These are phyloP conservation scores for Mycena vitilis DNA, from an alignment of 768 basidiomycete genomes.

Conservation along the genomic window DNA sequence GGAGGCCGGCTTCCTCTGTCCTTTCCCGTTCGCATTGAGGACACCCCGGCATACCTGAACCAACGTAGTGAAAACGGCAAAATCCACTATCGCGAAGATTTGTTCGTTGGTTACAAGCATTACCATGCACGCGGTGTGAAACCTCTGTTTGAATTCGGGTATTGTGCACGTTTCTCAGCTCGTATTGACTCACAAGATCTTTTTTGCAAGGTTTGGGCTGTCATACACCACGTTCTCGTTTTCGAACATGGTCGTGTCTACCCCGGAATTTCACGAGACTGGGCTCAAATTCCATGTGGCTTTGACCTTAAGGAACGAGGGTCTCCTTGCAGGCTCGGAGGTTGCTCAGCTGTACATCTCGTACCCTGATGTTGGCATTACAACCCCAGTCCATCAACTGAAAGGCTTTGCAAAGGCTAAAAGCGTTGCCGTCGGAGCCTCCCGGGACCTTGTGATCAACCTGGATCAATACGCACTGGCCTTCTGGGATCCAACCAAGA, in stretches of 20 bases:
- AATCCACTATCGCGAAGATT: slow-evolving; percentile 62
- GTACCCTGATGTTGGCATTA: slow-evolving; percentile 60
- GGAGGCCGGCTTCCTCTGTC: slow-evolving; percentile 69
- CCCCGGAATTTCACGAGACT: slow-evolving; percentile 39
- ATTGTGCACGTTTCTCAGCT: slow-evolving; percentile 35
- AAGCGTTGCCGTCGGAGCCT: slow-evolving; percentile 61
- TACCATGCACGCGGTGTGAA: slow-evolving; percentile 65
- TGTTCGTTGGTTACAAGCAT: slow-evolving; percentile 79
- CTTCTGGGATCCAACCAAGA: slow-evolving; percentile 63
- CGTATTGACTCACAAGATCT: slow-evolving; percentile 14
- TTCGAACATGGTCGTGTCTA: slow-evolving; percentile 56
- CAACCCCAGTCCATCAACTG: slow-evolving; percentile 70
- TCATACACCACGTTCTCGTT: slow-evolving; percentile 81
- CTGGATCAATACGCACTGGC: slow-evolving; percentile 80
- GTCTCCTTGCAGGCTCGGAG: slow-evolving; percentile 64
- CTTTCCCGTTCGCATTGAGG: slow-evolving; percentile 68
- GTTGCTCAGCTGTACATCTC: slow-evolving; percentile 76
- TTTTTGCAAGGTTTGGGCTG: slow-evolving; percentile 67
- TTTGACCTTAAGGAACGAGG: slow-evolving; percentile 67
- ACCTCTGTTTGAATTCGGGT: slow-evolving; percentile 79
- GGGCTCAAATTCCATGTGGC: slow-evolving; percentile 52
- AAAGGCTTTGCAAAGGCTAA: slow-evolving; percentile 73
- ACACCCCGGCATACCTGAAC: slow-evolving; percentile 72
- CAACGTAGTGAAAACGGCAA: slow-evolving; percentile 68
- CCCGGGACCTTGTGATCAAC: slow-evolving; percentile 51